Base-by-base conservation (phyloP, 345 rosid species). In the Sonneratia alba region DNA sequence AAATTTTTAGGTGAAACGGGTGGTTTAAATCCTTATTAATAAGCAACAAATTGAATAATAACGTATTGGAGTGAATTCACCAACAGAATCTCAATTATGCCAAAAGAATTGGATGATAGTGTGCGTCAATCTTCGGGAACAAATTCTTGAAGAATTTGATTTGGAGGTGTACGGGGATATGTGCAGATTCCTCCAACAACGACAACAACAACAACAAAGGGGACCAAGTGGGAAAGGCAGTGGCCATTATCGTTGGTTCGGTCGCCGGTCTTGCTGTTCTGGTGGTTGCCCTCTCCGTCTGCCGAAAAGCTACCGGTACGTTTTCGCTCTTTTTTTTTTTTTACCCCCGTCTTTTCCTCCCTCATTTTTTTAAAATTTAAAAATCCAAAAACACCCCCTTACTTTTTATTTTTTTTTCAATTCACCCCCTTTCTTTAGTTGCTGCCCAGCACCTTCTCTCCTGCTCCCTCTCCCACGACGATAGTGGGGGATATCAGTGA, bases 201-300 rank as follows among this genome's bases (percentile, higher is more conserved):
- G 2, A 13, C 15, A 47, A 47, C 70, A 77, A 76, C 56, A 76
- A 76, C 51, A 13, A 13, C 15, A 47, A 47, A 9, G 87, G 81
- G 45, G 98, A 91, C 76, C 71, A 82, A 43, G 83, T 75, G 56
- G 97, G 97, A 1, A 91, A 86, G 84, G 83, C 96, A 36, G 91
- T 91, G 0, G 93, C 98, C 69, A 88, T 91, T 6, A 85, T 87
- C 45, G 91, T 94, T 15, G 98, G 98, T 53, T 83, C 78, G 42
- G 69, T 94, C 45, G 96, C 91, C 47, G 95, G 87, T 70, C 73
- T 90, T 0, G 89, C 95, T 18, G 70, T 90, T 79, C 81, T 94
- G 1, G 79, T 94, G 7, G 84, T 94, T 76, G 81, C 90, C 22
- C 97, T 91, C 76, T 91, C 97, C 22, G 65, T 94, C 18, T 91